Conservation (phyloP, 306 rosid genomes). For the Aeschynomene evenia region DNA sequence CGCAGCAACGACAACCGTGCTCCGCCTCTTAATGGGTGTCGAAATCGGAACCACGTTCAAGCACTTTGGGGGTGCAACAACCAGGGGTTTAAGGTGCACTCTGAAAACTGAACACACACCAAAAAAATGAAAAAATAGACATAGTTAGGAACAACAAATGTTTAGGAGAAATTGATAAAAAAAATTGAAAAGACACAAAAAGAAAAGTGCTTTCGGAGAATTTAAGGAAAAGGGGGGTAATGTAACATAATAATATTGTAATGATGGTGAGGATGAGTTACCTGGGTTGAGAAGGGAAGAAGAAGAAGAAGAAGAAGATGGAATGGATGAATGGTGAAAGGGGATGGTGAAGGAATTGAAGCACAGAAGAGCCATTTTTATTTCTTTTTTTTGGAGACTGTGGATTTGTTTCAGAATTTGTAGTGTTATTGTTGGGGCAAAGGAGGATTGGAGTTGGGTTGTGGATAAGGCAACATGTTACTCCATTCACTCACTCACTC, state of each 20-base stretch:
- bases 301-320: slow-evolving; percentile 31
- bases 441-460: not conserved
- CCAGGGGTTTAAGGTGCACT: slow-evolving; percentile 36
- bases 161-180: slow-evolving; percentile 17
- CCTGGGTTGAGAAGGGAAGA: slow-evolving; percentile 35
- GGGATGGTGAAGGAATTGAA: slow-evolving; percentile 48
- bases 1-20: slow-evolving; percentile 18
- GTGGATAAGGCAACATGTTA: slow-evolving; percentile 23
- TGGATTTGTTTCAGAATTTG: not conserved
- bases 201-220: not conserved
- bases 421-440: not conserved
- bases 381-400: too few species aligned
- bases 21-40: slow-evolving; percentile 31
- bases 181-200: not conserved
- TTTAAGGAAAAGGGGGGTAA: not conserved
- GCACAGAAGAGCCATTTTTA: slow-evolving; percentile 56
- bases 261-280: slow-evolving; percentile 21
- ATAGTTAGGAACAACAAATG: not conserved
- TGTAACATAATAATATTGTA: not conserved
- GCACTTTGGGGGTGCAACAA: slow-evolving; percentile 30
- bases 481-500: not conserved
- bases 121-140: too few species aligned
- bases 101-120: slow-evolving; percentile 48
- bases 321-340: slow-evolving; percentile 32
- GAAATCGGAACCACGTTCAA: slow-evolving; percentile 40